Conservation (phyloP, 257 asterid species). For the Solanum chiquidenum region DNA sequence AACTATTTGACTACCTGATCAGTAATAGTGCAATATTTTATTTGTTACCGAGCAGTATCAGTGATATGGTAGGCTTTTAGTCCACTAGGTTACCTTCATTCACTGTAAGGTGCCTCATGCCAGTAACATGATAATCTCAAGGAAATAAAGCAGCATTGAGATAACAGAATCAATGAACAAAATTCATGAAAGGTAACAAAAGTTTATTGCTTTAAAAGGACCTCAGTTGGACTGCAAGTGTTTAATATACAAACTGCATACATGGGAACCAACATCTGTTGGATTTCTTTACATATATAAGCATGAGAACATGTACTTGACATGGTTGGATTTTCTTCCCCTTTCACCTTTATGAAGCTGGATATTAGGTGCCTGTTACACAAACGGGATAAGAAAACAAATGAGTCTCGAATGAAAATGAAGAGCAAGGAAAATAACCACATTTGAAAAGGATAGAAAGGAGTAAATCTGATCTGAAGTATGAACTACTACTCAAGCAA, state of each 20-base stretch:
- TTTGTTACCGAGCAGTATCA: neutral
- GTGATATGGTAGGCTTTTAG: neutral
- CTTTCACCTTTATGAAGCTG: neutral
- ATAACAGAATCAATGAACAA: neutral
- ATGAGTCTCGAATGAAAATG: neutral
- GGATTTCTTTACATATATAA: neutral
- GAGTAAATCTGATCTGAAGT: neutral
- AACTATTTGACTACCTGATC: neutral
- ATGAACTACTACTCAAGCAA: neutral
- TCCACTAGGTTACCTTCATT: neutral
- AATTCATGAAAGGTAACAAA: neutral
- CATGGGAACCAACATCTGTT: conserved; percentile 5
- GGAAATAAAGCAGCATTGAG: neutral
- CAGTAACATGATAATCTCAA: neutral
- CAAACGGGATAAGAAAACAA: neutral
- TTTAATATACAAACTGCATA: conserved; percentile 1
- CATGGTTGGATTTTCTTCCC: neutral
- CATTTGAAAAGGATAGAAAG: neutral
- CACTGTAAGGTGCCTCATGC: neutral
- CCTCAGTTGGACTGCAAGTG: neutral
- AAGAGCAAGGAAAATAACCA: neutral
- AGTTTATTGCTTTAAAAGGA: neutral
- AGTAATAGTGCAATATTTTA: neutral
- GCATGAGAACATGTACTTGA: neutral
- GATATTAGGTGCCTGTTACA: conserved; percentile 13